A percentile compares a stretch with the other conserved stretches of the same genome.
These are phyloP conservation scores for Botrytis galanthina DNA, from an alignment of 2,329 filamentous ascomycete genomes.

Conservation along the genomic window DNA sequence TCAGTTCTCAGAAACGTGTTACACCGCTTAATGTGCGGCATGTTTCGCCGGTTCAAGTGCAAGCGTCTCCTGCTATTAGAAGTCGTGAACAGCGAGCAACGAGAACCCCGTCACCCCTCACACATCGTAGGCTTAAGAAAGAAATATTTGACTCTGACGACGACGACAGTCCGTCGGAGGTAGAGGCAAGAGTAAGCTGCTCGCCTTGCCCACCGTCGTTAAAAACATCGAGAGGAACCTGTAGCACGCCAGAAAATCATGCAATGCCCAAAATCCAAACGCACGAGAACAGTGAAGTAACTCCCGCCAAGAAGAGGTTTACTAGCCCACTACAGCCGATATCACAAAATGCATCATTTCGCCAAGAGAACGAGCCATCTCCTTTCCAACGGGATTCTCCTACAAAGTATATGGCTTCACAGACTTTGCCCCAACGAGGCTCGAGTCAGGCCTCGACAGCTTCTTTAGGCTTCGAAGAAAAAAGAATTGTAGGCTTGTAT, in stretches of 20 bases:
- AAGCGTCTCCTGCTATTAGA: conserved; percentile 29
- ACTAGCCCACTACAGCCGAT: conserved; percentile 35
- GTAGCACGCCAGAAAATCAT: conserved; percentile 3
- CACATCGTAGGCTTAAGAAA: conserved; percentile 20
- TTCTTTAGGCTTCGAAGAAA: conserved; percentile 31
- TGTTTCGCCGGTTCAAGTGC: conserved; percentile 28
- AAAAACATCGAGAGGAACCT: conserved; percentile 23
- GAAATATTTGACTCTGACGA: conserved; percentile 38
- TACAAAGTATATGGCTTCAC: conserved; percentile 4
- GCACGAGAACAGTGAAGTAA: conserved; percentile 15
- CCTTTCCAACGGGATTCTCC: conserved; percentile 29
- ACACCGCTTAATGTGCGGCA: neutral
- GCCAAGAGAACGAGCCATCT: conserved; percentile 30
- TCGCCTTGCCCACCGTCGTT: conserved; percentile 26
- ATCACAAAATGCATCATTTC: conserved; percentile 29
- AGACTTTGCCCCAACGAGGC: conserved; percentile 16
- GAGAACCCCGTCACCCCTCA: conserved; percentile 24
- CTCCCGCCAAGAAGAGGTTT: conserved; percentile 23
- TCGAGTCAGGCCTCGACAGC: conserved; percentile 30
- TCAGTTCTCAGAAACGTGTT: neutral
- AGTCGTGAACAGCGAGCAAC: conserved; percentile 17
- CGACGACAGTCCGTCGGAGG: conserved; percentile 31
- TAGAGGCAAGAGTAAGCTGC: conserved; percentile 24
- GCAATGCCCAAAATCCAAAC: neutral
- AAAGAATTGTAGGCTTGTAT: conserved; percentile 30